phyloP scores from a whole-genome alignment of 164 flowering plant species.

The Liquidambar formosana region DNA sequence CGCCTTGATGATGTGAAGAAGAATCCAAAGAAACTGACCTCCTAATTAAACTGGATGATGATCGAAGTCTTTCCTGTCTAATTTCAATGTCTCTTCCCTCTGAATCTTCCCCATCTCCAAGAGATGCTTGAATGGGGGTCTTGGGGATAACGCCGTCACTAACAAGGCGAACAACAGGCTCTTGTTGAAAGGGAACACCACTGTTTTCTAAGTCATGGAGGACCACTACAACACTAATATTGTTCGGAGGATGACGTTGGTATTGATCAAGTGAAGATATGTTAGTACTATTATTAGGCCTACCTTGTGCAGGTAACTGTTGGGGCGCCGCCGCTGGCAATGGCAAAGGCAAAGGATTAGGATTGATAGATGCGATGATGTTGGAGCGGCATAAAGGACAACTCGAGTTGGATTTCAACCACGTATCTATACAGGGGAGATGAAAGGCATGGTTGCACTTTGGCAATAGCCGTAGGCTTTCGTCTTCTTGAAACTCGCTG shows the following conservation, averaged over 20 bases:
- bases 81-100: too few species aligned
- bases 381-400: constrained; percentile 43
- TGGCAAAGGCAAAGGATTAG: not conserved
- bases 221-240: constrained; percentile 3
- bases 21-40: constrained; percentile 23
- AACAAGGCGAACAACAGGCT: constrained; percentile 3
- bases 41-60: too few species aligned
- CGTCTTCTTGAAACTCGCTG: constrained; percentile 43
- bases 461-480: constrained; percentile 39
- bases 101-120: not conserved
- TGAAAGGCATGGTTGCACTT: constrained; percentile 57
- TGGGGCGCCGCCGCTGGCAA: too few species aligned
- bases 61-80: not conserved
- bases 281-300: too few species aligned
- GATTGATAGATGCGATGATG: constrained; percentile 15
- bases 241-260: too few species aligned
- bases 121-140: not conserved
- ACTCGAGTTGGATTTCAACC: constrained; percentile 39
- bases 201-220: constrained; percentile 9
- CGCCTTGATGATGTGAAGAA: not conserved
- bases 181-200: not conserved
- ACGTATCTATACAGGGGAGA: constrained; percentile 48
- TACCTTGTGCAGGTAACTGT: too few species aligned
- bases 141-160: constrained; percentile 6
- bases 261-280: constrained; percentile 4